phyloP scores from a whole-genome alignment of 768 basidiomycete genomes.

The Omphalotus guepiniiformis region DNA sequence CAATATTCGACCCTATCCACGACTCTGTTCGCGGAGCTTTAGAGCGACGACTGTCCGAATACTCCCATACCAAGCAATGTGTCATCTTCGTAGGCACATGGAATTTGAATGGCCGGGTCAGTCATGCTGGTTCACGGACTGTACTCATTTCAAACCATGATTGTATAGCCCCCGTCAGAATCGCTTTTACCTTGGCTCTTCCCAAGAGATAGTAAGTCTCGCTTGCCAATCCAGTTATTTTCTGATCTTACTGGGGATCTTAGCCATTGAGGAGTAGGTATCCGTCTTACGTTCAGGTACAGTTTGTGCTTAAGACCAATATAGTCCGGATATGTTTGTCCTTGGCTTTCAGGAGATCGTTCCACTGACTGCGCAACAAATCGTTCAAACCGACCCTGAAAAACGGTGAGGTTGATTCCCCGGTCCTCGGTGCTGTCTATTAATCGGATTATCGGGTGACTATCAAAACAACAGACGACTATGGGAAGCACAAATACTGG shows the following conservation, averaged over 20 bases:
- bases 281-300: background rate
- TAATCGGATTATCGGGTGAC: background rate
- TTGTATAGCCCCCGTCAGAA: constrained; percentile 64
- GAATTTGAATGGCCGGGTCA: constrained; percentile 90
- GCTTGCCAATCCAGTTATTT: no score
- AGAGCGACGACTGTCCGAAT: constrained; percentile 74
- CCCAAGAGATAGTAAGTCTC: constrained; percentile 65
- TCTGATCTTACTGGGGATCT: background rate
- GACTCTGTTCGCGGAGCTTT: constrained; percentile 77
- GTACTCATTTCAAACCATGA: background rate
- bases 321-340: constrained; percentile 83
- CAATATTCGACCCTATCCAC: constrained; percentile 91
- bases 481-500: constrained; percentile 83
- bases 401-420: constrained; percentile 57
- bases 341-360: constrained; percentile 98
- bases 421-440: background rate
- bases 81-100: constrained; percentile 87
- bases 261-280: constrained; percentile 47
- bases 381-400: constrained; percentile 92
- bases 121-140: constrained; percentile 16
- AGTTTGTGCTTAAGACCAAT: constrained; percentile 11
- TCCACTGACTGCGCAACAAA: constrained; percentile 95
- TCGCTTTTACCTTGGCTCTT: constrained; percentile 89
- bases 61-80: constrained; percentile 71
- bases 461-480: constrained; percentile 49